phyloP scores from a whole-genome alignment of 805 yeast genomes.

The Candida mattraensis region DNA sequence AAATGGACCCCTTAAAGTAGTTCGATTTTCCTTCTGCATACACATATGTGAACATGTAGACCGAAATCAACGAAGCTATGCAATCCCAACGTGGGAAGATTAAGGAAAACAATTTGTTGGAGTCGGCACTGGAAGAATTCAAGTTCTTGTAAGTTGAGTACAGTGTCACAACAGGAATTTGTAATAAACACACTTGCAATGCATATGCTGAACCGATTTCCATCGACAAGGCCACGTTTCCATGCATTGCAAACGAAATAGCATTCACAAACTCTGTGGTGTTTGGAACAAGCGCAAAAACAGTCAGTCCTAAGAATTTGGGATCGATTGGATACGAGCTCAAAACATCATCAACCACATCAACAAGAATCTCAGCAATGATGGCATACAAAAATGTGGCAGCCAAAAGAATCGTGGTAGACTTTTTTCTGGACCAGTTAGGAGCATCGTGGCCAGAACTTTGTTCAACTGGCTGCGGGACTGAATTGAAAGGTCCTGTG shows the following conservation, averaged over 20 bases:
- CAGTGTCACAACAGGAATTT: constrained; percentile 86
- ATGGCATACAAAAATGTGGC: constrained; percentile 89
- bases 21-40: constrained; percentile 97
- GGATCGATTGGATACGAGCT: constrained; percentile 80
- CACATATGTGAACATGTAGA: constrained; percentile 85
- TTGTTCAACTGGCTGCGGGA: constrained; percentile 23
- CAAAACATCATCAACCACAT: constrained; percentile 86
- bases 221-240: constrained; percentile 94
- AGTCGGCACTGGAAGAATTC: constrained; percentile 32
- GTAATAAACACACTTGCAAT: constrained; percentile 88
- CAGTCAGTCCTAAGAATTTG: constrained; percentile 87
- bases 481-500: constrained; percentile 4
- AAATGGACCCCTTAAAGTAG: constrained; percentile 91
- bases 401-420: constrained; percentile 74
- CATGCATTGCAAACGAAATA: constrained; percentile 92
- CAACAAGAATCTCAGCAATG: constrained; percentile 92
- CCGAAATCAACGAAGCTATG: constrained; percentile 79
- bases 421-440: constrained; percentile 88
- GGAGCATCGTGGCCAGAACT: constrained; percentile 94
- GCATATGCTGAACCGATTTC: constrained; percentile 98
- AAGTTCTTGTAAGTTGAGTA: constrained; percentile 56
- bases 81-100: constrained; percentile 97
- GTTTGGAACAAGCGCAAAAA: constrained; percentile 94
- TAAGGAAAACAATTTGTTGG: constrained; percentile 63
- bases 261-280: constrained; percentile 97